Evolutionary conservation across 495 filamentous ascomycete genomes (phyloP), one percentile per base, ranked within the genome.

Genomic region (Lasiosphaeriaceae sp.): DNA sequence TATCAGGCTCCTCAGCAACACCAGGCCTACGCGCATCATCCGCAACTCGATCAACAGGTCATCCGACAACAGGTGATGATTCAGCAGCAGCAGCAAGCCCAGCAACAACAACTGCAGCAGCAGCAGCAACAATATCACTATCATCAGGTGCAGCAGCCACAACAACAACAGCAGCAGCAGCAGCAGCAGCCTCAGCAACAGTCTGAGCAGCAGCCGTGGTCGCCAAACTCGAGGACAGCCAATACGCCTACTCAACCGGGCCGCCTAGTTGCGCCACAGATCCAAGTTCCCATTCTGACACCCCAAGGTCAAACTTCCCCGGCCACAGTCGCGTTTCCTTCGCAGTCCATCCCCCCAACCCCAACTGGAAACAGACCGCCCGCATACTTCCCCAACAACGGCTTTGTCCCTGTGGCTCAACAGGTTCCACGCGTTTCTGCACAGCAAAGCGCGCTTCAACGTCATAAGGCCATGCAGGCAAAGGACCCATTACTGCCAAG

Each of bases 41-140:
- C 35, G 17, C 37, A 46, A 21, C 55, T 55, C 3, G 60, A 56
- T 29, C 56, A 54, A 9, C 62, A 64, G 16, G 24, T 9, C 26
- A 9, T 31, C 4, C 26, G 26, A 31, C 26, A 31, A 31, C n/a
- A n/a, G n/a, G n/a, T n/a, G n/a, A 31, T 31, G 3, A 9, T 56
- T 34, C 73, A 63, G 23, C 66, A 49, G 9, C 71, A 58, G 35
- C 68, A 52, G 50, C 65, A 59, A 26, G 54, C 20, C 22, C 58
- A 50, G 22, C 65, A 63, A 46, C 50, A 17, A 52, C 54, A 35
- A 41, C 52, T 46, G 26, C 41, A 76, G 50, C 75, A 64, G 52
- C 74, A 74, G 43, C 74, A 79, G 46, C 72, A 71, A 50, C 74
- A 70, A 35, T 56, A 68, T 9, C 68, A 77, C 34, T 54, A 62